Evolutionary conservation across 2,329 filamentous ascomycete species (phyloP).

Genomic region (Botryosphaeria dothidea): DNA sequence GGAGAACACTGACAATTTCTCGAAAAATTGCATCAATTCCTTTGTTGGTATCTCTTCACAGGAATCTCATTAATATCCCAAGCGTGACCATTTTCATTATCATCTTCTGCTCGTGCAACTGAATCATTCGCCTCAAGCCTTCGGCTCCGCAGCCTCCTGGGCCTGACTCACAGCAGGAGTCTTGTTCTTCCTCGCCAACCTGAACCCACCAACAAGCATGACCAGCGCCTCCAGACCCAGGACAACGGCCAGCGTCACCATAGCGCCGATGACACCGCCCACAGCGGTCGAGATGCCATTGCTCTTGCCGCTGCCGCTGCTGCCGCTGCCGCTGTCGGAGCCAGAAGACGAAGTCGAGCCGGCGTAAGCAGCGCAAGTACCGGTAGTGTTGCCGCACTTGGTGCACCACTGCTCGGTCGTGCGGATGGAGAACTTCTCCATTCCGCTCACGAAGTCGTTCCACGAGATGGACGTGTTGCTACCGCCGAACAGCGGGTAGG

Average conservation of each 20-base stretch:
- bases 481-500: conserved; percentile 64
- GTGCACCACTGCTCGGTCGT: conserved; percentile 70
- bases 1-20: too few species aligned
- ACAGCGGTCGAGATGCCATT: conserved; percentile 65
- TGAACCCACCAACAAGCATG: conserved; percentile 22
- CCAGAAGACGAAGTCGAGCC: conserved; percentile 26
- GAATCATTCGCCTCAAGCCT: background rate
- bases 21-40: too few species aligned
- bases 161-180: background rate
- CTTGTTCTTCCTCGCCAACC: conserved; percentile 18
- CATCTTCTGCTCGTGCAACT: too few species aligned
- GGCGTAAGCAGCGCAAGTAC: conserved; percentile 59
- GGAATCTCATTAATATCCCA: background rate
- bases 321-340: conserved; percentile 14
- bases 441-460: conserved; percentile 64
- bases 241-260: conserved; percentile 67
- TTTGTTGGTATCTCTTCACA: too few species aligned
- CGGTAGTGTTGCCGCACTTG: conserved; percentile 72
- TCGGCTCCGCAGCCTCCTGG: background rate
- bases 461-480: conserved; percentile 61
- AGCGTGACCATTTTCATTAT: background rate
- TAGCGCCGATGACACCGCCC: conserved; percentile 78
- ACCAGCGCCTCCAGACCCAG: conserved; percentile 32
- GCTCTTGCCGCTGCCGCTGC: conserved; percentile 27
- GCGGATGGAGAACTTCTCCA: conserved; percentile 68